Percentiles rank a stretch among this genome's conserved stretches.
Conservation (phyloP, 148 eudicot genomes). For the Nepenthes mirabilis region DNA sequence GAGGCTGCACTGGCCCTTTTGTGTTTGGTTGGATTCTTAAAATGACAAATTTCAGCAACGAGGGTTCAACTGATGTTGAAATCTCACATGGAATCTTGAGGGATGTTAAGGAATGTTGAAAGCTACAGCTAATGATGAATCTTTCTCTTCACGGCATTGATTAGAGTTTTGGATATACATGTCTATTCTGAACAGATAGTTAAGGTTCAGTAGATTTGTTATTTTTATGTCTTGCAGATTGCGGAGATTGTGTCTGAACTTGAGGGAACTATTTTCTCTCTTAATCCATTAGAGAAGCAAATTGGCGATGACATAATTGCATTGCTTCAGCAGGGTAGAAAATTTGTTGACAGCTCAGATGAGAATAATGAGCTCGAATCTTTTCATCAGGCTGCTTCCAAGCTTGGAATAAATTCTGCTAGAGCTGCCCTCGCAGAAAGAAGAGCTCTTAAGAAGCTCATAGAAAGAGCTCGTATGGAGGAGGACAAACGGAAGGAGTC, state of each 20-base stretch:
- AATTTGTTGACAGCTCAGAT: constrained; percentile 51
- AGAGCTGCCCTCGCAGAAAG: constrained; percentile 89
- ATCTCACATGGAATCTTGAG: no score
- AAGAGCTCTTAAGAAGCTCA: constrained; percentile 79
- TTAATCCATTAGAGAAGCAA: constrained; percentile 79
- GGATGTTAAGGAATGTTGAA: no score
- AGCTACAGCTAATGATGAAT: no score
- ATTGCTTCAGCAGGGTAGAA: constrained; percentile 80
- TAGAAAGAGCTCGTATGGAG: constrained; percentile 75
- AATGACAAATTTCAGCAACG: no score
- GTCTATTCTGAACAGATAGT: no score
- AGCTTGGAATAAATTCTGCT: constrained; percentile 82
- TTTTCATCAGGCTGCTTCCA: constrained; percentile 87
- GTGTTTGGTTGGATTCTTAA: no score
- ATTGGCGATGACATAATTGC: constrained; percentile 77
- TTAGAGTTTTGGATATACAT: no score
- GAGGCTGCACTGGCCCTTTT: no score
- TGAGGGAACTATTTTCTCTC: constrained; percentile 51
- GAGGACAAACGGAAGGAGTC: constrained; percentile 95
- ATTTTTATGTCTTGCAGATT: constrained; percentile 33
- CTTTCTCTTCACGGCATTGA: no score
- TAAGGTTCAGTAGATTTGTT: no score
- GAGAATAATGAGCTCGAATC: constrained; percentile 78
- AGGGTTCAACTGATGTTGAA: no score
- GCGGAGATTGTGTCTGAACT: constrained; percentile 59